Conservation (phyloP, 1,139 yeast species). For the Pichia sp. region DNA sequence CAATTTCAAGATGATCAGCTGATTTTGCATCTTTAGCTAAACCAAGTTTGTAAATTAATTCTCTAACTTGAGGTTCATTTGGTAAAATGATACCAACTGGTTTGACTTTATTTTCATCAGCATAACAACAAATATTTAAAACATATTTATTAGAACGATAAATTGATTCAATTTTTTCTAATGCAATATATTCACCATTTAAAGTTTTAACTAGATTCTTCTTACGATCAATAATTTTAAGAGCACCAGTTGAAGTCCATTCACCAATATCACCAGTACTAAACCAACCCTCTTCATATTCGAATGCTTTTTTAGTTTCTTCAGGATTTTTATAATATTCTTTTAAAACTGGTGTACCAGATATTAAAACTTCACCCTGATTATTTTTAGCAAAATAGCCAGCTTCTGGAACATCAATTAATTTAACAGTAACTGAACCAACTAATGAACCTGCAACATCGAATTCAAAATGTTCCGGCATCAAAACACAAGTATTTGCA, state of each 20-base stretch:
- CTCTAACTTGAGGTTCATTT: conserved; percentile 58
- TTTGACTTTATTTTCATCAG: conserved; percentile 78
- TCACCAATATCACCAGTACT: conserved; percentile 96
- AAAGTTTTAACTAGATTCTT: conserved; percentile 94
- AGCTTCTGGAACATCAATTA: conserved; percentile 87
- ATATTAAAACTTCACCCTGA: conserved; percentile 87
- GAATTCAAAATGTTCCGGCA: conserved; percentile 57
- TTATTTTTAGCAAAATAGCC: conserved; percentile 86
- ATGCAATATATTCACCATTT: conserved; percentile 96
- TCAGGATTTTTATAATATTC: conserved; percentile 80
- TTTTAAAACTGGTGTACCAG: conserved; percentile 65
- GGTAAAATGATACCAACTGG: conserved; percentile 92
- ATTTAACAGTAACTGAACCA: conserved; percentile 79
- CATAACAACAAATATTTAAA: conserved; percentile 83
- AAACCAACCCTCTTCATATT: conserved; percentile 86
- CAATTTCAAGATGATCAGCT: conserved; percentile 41
- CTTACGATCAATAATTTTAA: conserved; percentile 86
- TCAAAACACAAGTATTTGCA: conserved; percentile 75
- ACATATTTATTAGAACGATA: conserved; percentile 82
- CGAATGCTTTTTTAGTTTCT: conserved; percentile 74
- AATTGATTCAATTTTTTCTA: conserved; percentile 81
- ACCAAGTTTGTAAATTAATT: conserved; percentile 50
- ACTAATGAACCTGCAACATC: conserved; percentile 80
- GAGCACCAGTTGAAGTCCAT: conserved; percentile 76
- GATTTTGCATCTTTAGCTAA: conserved; percentile 34